phyloP scores from a whole-genome alignment of 352 stramenopile genomes.

The Globisporangium recalcitrans region DNA sequence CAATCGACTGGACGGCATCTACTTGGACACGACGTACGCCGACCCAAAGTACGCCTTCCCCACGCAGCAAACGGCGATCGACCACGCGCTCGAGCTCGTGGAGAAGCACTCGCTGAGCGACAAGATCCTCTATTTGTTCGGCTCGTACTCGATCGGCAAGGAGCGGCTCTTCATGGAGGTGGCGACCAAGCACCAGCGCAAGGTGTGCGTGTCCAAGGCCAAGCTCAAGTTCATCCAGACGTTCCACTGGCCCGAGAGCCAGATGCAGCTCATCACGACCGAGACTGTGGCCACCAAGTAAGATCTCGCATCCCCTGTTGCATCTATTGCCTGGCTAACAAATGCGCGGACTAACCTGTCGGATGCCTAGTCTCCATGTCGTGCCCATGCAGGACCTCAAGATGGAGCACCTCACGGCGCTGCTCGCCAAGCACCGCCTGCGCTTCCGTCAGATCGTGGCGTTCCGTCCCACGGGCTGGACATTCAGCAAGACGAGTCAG shows the following conservation, averaged over 20 bases:
- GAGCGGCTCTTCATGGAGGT: conserved; percentile 95
- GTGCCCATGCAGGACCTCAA: conserved; percentile 91
- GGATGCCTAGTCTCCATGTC: conserved; percentile 91
- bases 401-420: conserved; percentile 81
- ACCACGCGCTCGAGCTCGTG: conserved; percentile 58
- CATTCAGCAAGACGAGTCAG: conserved; percentile 52
- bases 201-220: conserved; percentile 73
- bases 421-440: conserved; percentile 64
- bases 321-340: too few species aligned
- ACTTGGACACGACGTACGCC: conserved; percentile 97
- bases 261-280: conserved; percentile 87
- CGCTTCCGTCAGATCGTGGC: conserved; percentile 85
- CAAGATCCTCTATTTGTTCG: conserved; percentile 92
- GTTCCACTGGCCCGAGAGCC: conserved; percentile 76
- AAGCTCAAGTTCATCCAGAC: conserved; percentile 86
- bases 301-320: conserved; percentile 3
- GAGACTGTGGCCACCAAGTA: conserved; percentile 69
- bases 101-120: conserved; percentile 47
- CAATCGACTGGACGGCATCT: conserved; percentile 75
- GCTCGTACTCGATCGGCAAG: conserved; percentile 96
- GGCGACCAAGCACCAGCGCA: conserved; percentile 60
- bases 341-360: too few species aligned
- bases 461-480: conserved; percentile 94
- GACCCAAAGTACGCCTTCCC: conserved; percentile 93
- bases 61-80: conserved; percentile 73